Conservation (phyloP, 2,329 filamentous ascomycete species). For the Exutisphaerella laricina region DNA sequence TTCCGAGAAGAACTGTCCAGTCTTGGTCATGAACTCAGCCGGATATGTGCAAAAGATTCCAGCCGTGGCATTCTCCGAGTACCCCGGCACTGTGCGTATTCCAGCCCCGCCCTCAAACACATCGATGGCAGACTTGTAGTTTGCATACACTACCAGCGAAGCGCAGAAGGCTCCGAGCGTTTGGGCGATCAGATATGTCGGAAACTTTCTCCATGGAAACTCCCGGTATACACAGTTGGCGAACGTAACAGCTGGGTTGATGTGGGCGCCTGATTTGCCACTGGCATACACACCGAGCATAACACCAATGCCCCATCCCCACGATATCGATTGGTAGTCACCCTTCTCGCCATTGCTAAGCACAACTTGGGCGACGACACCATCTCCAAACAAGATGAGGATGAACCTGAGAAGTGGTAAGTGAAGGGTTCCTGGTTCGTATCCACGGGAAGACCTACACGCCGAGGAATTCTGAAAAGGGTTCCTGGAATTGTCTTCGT, state of each 20-base stretch:
- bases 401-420: constrained; percentile 61
- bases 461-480: constrained; percentile 64
- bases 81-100: constrained; percentile 53
- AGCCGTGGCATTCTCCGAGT: constrained; percentile 55
- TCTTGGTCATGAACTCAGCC: constrained; percentile 58
- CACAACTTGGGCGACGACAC: constrained; percentile 61
- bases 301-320: constrained; percentile 51
- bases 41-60: constrained; percentile 72
- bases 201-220: constrained; percentile 56
- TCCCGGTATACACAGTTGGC: constrained; percentile 61
- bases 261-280: constrained; percentile 33
- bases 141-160: constrained; percentile 38
- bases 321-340: constrained; percentile 47
- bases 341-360: constrained; percentile 50
- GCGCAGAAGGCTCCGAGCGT: constrained; percentile 59
- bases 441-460: constrained; percentile 8
- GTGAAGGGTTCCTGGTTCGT: too few relatives aligned
- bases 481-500: constrained; percentile 50
- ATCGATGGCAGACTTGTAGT: constrained; percentile 38
- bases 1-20: constrained; percentile 66
- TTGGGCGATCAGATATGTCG: constrained; percentile 56
- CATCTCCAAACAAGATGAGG: constrained; percentile 63
- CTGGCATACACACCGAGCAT: constrained; percentile 54
- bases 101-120: constrained; percentile 46
- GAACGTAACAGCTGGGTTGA: constrained; percentile 58